Conservation (phyloP, 495 filamentous ascomycete species). For the Aspergillus sparsus region DNA sequence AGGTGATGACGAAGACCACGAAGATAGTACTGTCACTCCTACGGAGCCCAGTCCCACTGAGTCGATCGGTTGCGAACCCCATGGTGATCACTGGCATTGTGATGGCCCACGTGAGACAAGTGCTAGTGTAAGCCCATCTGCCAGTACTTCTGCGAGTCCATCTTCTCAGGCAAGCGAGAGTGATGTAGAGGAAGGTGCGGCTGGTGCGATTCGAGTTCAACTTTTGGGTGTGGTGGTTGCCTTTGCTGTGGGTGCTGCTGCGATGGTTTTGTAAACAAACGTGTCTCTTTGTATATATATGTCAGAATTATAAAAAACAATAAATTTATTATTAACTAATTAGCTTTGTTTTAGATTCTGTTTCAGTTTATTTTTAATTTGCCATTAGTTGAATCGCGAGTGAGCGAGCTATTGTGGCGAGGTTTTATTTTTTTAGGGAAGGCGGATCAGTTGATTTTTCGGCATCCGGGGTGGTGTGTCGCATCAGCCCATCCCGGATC, state of each 20-base stretch:
- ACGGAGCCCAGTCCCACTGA: constrained; percentile 28
- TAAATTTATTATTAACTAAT: neutral
- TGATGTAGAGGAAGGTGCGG: constrained; percentile 8
- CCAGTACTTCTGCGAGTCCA: neutral
- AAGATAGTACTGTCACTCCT: neutral
- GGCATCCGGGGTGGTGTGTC: constrained; percentile 30
- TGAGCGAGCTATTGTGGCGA: constrained; percentile 7
- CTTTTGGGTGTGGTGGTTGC: constrained; percentile 10
- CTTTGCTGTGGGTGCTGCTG: constrained; percentile 18
- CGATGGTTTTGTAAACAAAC: constrained; percentile 7
- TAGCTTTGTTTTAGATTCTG: no score
- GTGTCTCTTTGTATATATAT: neutral
- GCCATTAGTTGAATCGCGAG: neutral
- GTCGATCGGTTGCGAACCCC: constrained; percentile 32
- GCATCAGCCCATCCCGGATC: constrained; percentile 27
- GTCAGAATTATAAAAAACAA: neutral
- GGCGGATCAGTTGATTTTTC: constrained; percentile 1
- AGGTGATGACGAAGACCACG: constrained; percentile 9
- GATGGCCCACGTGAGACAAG: constrained; percentile 23
- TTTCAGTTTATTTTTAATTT: neutral
- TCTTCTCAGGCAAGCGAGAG: constrained; percentile 6
- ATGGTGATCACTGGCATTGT: constrained; percentile 36
- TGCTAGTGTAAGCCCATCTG: neutral
- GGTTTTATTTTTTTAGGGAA: neutral
- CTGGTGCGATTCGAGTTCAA: constrained; percentile 13